Evolutionary conservation across 208 protist genomes (phyloP), one percentile per base, ranked within the genome.

Genomic region (Leptomonas pyrrhocoris): DNA sequence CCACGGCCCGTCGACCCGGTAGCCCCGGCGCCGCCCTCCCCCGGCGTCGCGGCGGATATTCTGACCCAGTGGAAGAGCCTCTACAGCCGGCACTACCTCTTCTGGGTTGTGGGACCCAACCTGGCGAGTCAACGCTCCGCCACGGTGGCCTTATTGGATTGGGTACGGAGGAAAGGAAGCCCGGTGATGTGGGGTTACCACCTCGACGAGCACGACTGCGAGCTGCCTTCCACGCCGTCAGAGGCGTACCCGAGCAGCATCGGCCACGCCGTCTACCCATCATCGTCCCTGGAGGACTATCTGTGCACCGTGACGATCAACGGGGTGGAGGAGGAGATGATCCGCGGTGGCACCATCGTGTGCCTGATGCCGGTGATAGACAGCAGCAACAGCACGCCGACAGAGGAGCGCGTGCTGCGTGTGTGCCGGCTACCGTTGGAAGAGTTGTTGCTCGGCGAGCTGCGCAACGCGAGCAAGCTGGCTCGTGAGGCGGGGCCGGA

Each of bases 361-460:
- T 48, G 61, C 25, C 21, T 67, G 18, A 28, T 68, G 23, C 64
- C 48, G 38, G 25, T 58, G 21, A 31, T 25, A 12, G 40, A n/a
- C 9, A 53, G 21, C 16, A 31, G n/a, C 12, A 30, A n/a, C 9
- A 53, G 21, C 16, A 34, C 18, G 28, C 1, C 50, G 0, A n/a
- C 27, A 21, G 59, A 45, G 18, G 27, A 54, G 2, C 79, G 83
- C 4, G 80, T 77, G 38, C 70, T 90, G 40, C 62, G 68, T 36
- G 71, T 82, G 40, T 68, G 65, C 23, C 62, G 54, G 2, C 54
- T 81, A 31, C 77, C 80, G 50, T 54, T 85, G 68, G 85, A 91
- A 70, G 85, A 91, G 72, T 71, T 87, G 23, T 74, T 91, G 21
- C 69, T 91, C 1, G 77, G 75, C 8, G 85, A 91, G 74, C 57